A percentile compares a stretch with the other conserved stretches of the same genome.
Conservation (phyloP, 768 basidiomycete genomes). For the Pulveroboletus ravenelii region DNA sequence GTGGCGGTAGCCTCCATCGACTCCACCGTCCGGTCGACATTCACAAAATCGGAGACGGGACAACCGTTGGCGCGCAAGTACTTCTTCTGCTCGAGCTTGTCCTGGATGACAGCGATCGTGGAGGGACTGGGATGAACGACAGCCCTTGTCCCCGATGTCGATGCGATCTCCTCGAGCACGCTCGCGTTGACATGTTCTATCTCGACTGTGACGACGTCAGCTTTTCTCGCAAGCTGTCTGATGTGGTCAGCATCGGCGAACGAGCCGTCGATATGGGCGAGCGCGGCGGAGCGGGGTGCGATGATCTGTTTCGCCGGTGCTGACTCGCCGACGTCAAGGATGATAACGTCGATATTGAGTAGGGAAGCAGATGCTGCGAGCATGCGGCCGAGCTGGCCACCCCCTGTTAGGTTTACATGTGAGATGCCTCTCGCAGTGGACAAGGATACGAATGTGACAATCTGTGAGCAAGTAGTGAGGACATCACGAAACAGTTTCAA, state of each 20-base stretch:
- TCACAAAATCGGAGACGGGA: conserved; percentile 55
- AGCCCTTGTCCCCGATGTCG: conserved; percentile 25
- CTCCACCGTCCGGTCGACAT: conserved; percentile 50
- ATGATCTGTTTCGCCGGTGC: conserved; percentile 89
- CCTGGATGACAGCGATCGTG: conserved; percentile 83
- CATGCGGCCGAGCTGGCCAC: conserved; percentile 98
- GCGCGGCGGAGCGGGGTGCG: conserved; percentile 43
- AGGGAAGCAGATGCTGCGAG: conserved; percentile 84
- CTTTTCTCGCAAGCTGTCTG: conserved; percentile 68
- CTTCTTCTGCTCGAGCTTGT: conserved; percentile 62
- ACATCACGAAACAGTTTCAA: background rate
- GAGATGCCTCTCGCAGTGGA: background rate
- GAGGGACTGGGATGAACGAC: conserved; percentile 70
- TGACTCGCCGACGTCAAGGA: conserved; percentile 78
- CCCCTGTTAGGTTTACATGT: conserved; percentile 48
- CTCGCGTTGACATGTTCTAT: conserved; percentile 91
- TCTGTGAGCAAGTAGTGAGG: conserved; percentile 13
- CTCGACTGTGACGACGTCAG: conserved; percentile 89
- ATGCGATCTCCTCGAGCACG: conserved; percentile 50
- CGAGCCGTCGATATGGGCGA: conserved; percentile 79
- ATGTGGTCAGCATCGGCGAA: conserved; percentile 81
- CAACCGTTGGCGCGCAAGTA: conserved; percentile 48
- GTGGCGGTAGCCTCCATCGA: conserved; percentile 50
- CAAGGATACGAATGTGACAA: background rate
- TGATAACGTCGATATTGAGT: conserved; percentile 75